Conservation (phyloP, 2,329 filamentous ascomycete genomes). For the Purpureocillium takamizusanense region DNA sequence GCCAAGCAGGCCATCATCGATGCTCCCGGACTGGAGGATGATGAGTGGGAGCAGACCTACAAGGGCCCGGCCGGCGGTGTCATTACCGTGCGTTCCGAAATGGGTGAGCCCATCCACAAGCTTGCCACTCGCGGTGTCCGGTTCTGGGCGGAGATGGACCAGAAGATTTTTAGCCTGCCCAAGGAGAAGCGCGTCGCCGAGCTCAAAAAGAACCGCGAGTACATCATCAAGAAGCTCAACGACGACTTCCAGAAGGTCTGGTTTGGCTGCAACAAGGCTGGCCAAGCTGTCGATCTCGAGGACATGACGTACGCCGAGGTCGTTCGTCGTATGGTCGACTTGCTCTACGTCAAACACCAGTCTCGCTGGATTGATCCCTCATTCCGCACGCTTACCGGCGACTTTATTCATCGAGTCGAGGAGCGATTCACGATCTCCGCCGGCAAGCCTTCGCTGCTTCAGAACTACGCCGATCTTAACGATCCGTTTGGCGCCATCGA, state of each 20-base stretch:
- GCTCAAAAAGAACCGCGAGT: constrained; percentile 77
- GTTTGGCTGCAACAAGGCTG: constrained; percentile 80
- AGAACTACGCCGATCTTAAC: constrained; percentile 82
- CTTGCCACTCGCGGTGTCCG: constrained; percentile 89
- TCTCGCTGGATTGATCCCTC: constrained; percentile 85
- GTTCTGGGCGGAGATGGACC: constrained; percentile 98
- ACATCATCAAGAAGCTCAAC: constrained; percentile 94
- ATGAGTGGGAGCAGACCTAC: constrained; percentile 87
- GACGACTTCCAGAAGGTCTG: constrained; percentile 96
- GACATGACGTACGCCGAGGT: constrained; percentile 95
- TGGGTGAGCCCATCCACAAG: constrained; percentile 99
- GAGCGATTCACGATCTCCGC: constrained; percentile 77
- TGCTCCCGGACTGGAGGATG: constrained; percentile 72
- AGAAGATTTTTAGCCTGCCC: constrained; percentile 94
- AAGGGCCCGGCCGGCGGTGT: constrained; percentile 85
- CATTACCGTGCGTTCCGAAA: constrained; percentile 94
- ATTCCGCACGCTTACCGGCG: constrained; percentile 73
- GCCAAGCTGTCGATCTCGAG: constrained; percentile 77
- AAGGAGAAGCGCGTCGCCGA: constrained; percentile 88
- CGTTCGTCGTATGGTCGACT: constrained; percentile 74
- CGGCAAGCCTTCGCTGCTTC: constrained; percentile 71
- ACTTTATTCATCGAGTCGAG: constrained; percentile 94
- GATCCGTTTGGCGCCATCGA: constrained; percentile 72
- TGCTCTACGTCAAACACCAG: constrained; percentile 89
- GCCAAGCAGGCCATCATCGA: constrained; percentile 88